Conservation (phyloP, 1,139 yeast species). For the Kodamaea derodonti region DNA sequence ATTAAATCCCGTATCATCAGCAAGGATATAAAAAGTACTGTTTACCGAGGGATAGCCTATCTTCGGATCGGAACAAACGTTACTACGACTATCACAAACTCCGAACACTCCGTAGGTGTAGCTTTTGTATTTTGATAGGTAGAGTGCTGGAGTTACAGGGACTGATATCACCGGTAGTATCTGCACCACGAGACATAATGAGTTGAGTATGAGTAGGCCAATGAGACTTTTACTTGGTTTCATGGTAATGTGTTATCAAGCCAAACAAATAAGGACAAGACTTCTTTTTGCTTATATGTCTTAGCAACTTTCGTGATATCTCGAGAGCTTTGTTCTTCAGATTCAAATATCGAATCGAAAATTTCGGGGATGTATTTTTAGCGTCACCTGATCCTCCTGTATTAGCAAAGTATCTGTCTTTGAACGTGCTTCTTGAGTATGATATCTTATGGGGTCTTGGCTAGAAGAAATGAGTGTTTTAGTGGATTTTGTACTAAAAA, state of each 20-base stretch:
- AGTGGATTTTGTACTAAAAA: no score
- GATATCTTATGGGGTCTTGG: no score
- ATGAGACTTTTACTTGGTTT: slow-evolving; percentile 26
- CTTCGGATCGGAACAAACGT: slow-evolving; percentile 28
- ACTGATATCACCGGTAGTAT: slow-evolving; percentile 42
- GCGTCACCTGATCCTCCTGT: no score
- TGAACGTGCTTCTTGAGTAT: no score
- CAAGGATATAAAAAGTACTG: slow-evolving; percentile 16
- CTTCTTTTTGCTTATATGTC: no score
- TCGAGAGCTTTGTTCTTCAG: no score
- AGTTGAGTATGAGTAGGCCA: slow-evolving; percentile 17
- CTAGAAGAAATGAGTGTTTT: no score
- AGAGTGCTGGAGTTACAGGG: slow-evolving; percentile 33
- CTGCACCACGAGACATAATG: slow-evolving; percentile 33
- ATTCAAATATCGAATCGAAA: no score
- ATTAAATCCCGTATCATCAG: slow-evolving; percentile 10
- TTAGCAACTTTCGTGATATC: no score
- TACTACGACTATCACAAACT: slow-evolving; percentile 28
- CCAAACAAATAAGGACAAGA: no score
- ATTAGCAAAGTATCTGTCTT: no score
- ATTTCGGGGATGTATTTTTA: no score
- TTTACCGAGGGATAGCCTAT: slow-evolving; percentile 37
- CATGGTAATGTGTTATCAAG: neutral
- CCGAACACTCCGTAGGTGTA: slow-evolving; percentile 46
- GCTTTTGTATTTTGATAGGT: slow-evolving; percentile 29